These are phyloP conservation scores for Elsinoe ampelina DNA, from an alignment of 2,329 filamentous ascomycete genomes.

Conservation along the genomic window DNA sequence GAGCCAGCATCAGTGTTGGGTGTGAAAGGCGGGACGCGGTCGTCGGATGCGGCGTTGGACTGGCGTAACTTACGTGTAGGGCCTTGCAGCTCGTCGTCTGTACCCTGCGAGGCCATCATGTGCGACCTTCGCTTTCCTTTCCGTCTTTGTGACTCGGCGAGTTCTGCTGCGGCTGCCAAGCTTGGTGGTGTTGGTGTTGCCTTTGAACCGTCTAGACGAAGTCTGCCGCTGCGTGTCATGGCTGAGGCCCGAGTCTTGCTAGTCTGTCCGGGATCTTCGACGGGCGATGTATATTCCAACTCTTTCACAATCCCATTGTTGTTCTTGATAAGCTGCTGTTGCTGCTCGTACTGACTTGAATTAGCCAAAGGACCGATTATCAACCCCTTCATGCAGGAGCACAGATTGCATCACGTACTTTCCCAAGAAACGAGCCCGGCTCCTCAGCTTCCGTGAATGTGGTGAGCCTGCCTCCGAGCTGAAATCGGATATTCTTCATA, in stretches of 20 bases:
- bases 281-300: not conserved
- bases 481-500: constrained; percentile 68
- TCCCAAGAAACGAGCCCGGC: constrained; percentile 42
- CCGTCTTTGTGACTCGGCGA: constrained; percentile 40
- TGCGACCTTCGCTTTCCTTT: constrained; percentile 32
- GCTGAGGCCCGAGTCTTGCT: not conserved
- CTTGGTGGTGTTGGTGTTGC: constrained; percentile 30
- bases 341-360: constrained; percentile 13
- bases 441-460: constrained; percentile 55
- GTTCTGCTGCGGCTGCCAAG: constrained; percentile 45
- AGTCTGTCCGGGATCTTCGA: not conserved
- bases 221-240: not conserved
- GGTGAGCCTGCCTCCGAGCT: constrained; percentile 53
- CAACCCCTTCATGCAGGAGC: not conserved
- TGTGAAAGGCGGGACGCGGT: constrained; percentile 22
- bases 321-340: constrained; percentile 14
- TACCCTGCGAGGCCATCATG: not conserved
- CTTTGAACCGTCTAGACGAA: not conserved
- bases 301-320: constrained; percentile 3
- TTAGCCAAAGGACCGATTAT: not conserved
- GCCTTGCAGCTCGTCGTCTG: not conserved
- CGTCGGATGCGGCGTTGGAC: not conserved
- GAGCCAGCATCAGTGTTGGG: constrained; percentile 25
- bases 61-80: not conserved
- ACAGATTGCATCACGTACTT: constrained; percentile 34